Conservation (phyloP, 1,139 yeast genomes). For the Eremothecium gossypii region DNA sequence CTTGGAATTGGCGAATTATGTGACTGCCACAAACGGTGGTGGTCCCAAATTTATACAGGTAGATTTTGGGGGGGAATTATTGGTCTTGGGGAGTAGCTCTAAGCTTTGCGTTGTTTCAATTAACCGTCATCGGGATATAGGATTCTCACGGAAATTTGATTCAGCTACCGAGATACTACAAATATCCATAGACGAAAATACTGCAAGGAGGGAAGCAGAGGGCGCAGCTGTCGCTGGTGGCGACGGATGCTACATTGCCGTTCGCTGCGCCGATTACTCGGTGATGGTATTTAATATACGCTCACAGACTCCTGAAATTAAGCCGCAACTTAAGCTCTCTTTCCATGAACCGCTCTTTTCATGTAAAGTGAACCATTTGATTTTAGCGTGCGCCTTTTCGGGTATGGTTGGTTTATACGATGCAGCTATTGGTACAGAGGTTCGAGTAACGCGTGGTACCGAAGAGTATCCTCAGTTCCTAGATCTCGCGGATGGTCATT, state of each 20-base stretch:
- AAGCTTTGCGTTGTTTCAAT: conserved; percentile 26
- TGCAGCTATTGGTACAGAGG: conserved; percentile 35
- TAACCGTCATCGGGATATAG: conserved; percentile 21
- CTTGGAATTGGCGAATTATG: conserved; percentile 15
- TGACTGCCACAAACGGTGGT: background rate
- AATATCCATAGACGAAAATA: conserved; percentile 28
- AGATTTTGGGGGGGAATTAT: conserved; percentile 44
- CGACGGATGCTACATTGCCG: conserved; percentile 45
- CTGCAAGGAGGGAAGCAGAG: conserved; percentile 23
- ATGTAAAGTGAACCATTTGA: conserved; percentile 32
- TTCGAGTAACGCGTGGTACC: conserved; percentile 24
- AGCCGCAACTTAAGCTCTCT: conserved; percentile 14
- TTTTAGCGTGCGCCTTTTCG: conserved; percentile 53
- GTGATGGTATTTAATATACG: conserved; percentile 37
- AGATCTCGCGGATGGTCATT: conserved; percentile 25
- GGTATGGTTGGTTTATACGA: conserved; percentile 59
- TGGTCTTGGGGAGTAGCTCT: conserved; percentile 24
- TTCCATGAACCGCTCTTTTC: conserved; percentile 26
- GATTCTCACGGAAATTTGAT: conserved; percentile 14
- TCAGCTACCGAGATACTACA: conserved; percentile 37
- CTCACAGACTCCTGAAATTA: conserved; percentile 20
- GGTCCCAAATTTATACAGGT: conserved; percentile 26
- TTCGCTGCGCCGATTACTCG: conserved; percentile 33
- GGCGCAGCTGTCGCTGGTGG: conserved; percentile 39
- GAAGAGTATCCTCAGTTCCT: conserved; percentile 27